phyloP scores from a whole-genome alignment of 768 basidiomycete genomes.

The Naematelia encephala region DNA sequence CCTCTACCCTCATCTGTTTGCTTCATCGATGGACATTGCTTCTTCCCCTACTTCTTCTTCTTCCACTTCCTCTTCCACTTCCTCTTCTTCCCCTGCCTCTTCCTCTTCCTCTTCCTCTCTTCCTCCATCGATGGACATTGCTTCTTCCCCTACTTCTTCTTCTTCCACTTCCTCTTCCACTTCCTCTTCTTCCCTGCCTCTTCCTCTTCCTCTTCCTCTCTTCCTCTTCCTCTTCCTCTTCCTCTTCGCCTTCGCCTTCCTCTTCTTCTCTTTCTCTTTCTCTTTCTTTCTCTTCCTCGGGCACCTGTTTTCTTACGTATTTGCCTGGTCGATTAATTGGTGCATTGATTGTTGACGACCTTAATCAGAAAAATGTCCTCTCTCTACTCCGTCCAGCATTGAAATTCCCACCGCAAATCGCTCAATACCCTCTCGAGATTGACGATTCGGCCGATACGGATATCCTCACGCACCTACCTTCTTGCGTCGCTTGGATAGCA shows the following conservation, averaged over 20 bases:
- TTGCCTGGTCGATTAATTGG: too few species aligned
- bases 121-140: neutral
- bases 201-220: constrained; percentile 65
- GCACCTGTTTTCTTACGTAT: too few species aligned
- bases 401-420: constrained; percentile 48
- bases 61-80: constrained; percentile 21
- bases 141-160: neutral
- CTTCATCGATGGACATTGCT: neutral
- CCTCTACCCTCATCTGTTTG: constrained; percentile 62
- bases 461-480: constrained; percentile 70
- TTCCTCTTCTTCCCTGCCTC: too few species aligned
- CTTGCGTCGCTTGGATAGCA: constrained; percentile 78
- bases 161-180: constrained; percentile 18
- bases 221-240: neutral
- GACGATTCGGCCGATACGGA: constrained; percentile 60
- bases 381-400: constrained; percentile 75
- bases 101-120: constrained; percentile 63
- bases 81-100: too few species aligned
- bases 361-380: constrained; percentile 68
- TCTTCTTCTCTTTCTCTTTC: constrained; percentile 46
- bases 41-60: neutral
- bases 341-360: too few species aligned
- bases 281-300: neutral
- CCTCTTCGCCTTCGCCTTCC: constrained; percentile 52
- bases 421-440: constrained; percentile 43